A percentile compares a stretch with the other conserved stretches of the same genome.
Evolutionary conservation across 1,139 yeast genomes (phyloP).

Genomic region (Geotrichum siamense): DNA sequence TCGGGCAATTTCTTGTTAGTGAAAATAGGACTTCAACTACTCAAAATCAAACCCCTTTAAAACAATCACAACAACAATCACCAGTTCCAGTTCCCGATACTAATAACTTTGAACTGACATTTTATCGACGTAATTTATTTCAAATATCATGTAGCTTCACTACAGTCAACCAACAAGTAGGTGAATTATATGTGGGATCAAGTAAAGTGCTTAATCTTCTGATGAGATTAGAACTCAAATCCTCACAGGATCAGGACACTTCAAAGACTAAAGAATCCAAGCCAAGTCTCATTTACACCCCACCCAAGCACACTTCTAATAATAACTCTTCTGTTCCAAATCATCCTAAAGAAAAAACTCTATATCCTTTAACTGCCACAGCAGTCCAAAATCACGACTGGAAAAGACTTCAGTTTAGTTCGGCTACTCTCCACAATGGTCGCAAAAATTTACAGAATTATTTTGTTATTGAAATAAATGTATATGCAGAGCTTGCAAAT

Average conservation of each 20-base stretch:
- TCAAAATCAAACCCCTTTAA: neutral
- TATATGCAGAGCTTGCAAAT: conserved; percentile 36
- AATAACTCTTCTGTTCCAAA: neutral
- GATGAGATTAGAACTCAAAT: conserved; percentile 27
- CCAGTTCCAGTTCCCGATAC: neutral
- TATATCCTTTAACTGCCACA: neutral
- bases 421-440: conserved; percentile 61
- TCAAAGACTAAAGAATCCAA: neutral
- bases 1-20: conserved; percentile 2
- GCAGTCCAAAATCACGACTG: conserved; percentile 26
- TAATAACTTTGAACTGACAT: conserved; percentile 22
- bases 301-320: conserved; percentile 1
- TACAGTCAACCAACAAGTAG: neutral
- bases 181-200: neutral
- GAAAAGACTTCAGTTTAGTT: conserved; percentile 46
- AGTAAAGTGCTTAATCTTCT: conserved; percentile 21
- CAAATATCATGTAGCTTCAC: conserved; percentile 27
- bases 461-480: conserved; percentile 43
- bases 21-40: neutral
- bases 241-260: conserved; percentile 15
- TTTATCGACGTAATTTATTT: conserved; percentile 31
- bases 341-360: neutral
- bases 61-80: neutral
- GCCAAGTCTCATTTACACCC: conserved; percentile 1
- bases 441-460: conserved; percentile 51